Conservation (phyloP, 495 filamentous ascomycete genomes). For the Amphirosellinia nigrospora region DNA sequence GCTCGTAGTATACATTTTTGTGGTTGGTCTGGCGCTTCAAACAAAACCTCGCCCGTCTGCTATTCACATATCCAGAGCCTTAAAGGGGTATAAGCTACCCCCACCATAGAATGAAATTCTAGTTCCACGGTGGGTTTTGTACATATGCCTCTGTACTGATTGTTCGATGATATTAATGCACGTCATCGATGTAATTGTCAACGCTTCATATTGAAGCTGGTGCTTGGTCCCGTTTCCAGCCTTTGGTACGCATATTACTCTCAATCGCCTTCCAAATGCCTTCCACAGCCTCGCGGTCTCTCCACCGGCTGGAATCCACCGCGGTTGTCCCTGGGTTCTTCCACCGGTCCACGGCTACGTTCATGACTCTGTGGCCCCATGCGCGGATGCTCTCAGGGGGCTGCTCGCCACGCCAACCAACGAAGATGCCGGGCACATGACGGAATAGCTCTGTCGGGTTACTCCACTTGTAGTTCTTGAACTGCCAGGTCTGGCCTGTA, state of each 20-base stretch:
- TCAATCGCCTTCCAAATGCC: conserved; percentile 90
- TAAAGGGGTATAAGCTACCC: background rate
- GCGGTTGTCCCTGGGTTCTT: conserved; percentile 56
- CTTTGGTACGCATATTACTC: conserved; percentile 81
- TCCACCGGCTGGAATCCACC: conserved; percentile 72
- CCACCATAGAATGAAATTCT: background rate
- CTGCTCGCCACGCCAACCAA: conserved; percentile 89
- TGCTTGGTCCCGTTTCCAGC: conserved; percentile 76
- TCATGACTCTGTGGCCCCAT: conserved; percentile 84
- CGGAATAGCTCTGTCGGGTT: conserved; percentile 87
- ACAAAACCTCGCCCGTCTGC: background rate
- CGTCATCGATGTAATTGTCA: background rate
- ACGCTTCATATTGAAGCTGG: conserved; percentile 50
- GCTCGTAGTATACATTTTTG: conserved; percentile 10
- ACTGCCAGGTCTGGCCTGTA: conserved; percentile 97
- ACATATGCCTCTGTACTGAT: background rate
- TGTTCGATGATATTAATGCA: background rate
- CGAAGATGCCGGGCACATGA: conserved; percentile 83
- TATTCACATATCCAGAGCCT: background rate
- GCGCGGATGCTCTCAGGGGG: conserved; percentile 74
- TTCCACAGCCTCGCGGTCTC: conserved; percentile 94
- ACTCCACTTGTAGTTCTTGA: conserved; percentile 97
- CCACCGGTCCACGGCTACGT: conserved; percentile 80
- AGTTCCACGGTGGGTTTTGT: background rate
- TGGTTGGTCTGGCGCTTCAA: background rate